Conservation (phyloP, 139 green algal species). For the Pleodorina starrii region DNA sequence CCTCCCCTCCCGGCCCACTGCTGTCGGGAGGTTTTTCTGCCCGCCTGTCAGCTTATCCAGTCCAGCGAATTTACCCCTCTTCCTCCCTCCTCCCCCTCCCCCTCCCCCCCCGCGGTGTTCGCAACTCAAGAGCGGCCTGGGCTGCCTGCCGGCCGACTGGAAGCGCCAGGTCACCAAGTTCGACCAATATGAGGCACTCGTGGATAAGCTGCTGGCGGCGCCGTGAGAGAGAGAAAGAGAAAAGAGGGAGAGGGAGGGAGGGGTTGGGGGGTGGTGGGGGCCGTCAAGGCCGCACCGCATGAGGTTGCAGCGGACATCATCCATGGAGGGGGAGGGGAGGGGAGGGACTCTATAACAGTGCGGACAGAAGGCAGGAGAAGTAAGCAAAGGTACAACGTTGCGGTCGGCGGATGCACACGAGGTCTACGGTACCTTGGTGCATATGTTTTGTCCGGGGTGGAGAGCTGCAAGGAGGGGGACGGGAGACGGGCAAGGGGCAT, state of each 20-base stretch:
- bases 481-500: too few species aligned
- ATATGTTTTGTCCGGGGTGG: too few species aligned
- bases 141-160: conserved; percentile 37
- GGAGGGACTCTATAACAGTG: too few species aligned
- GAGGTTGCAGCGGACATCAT: too few species aligned
- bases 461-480: too few species aligned
- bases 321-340: too few species aligned
- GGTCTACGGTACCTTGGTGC: too few species aligned
- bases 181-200: conserved; percentile 35
- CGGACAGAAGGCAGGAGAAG: too few species aligned
- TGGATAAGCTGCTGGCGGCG: conserved; percentile 45
- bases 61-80: background rate
- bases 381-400: too few species aligned
- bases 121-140: background rate
- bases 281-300: too few species aligned
- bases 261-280: background rate
- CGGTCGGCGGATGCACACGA: too few species aligned
- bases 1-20: background rate
- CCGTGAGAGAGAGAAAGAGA: background rate
- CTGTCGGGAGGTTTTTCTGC: background rate
- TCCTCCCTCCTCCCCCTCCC: background rate
- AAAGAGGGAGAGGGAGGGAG: background rate
- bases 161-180: background rate
- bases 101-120: background rate
- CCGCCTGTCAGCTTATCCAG: background rate